Evolutionary conservation across 164 flowering plant genomes (phyloP).

Genomic region (Echeveria elegans): DNA sequence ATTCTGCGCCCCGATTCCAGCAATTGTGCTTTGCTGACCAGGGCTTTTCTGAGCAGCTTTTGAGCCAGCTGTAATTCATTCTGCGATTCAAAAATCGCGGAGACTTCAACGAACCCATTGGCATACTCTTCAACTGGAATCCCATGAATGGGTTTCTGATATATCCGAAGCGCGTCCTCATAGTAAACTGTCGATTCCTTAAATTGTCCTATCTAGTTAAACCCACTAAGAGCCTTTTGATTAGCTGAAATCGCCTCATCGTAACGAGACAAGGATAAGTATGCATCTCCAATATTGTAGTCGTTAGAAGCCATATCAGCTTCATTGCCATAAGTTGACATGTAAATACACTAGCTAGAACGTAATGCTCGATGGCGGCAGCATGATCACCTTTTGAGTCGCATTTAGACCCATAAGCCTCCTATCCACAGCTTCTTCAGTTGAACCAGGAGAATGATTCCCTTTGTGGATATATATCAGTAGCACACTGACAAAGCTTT

Average conservation of each 20-base stretch:
- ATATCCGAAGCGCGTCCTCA: conserved; percentile 37
- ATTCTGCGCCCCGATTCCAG: conserved; percentile 48
- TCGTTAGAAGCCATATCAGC: conserved; percentile 34
- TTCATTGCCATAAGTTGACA: conserved; percentile 33
- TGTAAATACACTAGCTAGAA: conserved; percentile 38
- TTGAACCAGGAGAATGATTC: conserved; percentile 27
- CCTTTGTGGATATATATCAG: conserved; percentile 36
- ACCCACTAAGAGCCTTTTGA: conserved; percentile 38
- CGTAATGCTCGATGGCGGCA: conserved; percentile 42
- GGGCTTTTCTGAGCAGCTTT: conserved; percentile 38
- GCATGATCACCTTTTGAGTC: conserved; percentile 45
- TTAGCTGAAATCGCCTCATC: conserved; percentile 45
- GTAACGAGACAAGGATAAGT: conserved; percentile 33
- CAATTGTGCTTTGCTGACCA: conserved; percentile 38
- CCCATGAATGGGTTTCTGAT: conserved; percentile 25
- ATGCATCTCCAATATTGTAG: conserved; percentile 46
- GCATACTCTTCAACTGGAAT: conserved; percentile 36
- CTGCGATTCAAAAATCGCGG: conserved; percentile 43
- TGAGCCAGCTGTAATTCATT: conserved; percentile 34
- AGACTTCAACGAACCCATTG: conserved; percentile 33
- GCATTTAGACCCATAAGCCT: conserved; percentile 45
- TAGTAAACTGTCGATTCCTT: conserved; percentile 44
- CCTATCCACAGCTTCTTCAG: conserved; percentile 47
- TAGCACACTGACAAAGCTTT: conserved; percentile 43
- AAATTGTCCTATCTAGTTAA: conserved; percentile 42